phyloP scores from a whole-genome alignment of 2,329 filamentous ascomycete genomes.

The Aureobasidium sp. region DNA sequence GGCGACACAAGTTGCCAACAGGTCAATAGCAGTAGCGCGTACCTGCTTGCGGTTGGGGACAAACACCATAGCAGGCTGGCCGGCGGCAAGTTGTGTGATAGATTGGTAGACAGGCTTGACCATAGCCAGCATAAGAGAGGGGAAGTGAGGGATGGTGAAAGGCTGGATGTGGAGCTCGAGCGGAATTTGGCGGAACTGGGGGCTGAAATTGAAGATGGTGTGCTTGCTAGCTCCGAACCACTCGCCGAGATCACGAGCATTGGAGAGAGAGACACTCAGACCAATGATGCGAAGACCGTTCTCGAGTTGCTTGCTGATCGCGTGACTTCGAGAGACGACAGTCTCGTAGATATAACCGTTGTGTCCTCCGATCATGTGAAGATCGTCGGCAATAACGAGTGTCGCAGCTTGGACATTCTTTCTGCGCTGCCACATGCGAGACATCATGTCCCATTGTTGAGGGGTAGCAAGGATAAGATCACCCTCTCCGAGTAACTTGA shows the following conservation, averaged over 20 bases:
- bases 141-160: conserved; percentile 92
- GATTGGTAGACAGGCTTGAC: conserved; percentile 86
- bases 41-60: conserved; percentile 92
- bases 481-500: conserved; percentile 78
- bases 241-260: conserved; percentile 87
- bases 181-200: conserved; percentile 78
- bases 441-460: conserved; percentile 90
- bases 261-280: conserved; percentile 83
- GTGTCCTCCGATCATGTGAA: conserved; percentile 84
- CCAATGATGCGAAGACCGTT: conserved; percentile 79
- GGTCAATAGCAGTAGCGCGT: conserved; percentile 73
- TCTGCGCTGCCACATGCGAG: conserved; percentile 89
- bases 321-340: conserved; percentile 95
- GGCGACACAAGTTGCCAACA: conserved; percentile 77
- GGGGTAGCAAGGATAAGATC: conserved; percentile 91
- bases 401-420: conserved; percentile 90
- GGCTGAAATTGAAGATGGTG: conserved; percentile 97
- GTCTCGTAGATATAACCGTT: conserved; percentile 90
- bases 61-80: conserved; percentile 86
- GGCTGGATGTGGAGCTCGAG: conserved; percentile 92
- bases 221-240: conserved; percentile 98
- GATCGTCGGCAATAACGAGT: conserved; percentile 88
- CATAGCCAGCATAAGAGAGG: conserved; percentile 97
- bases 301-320: conserved; percentile 83
- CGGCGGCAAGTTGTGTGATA: conserved; percentile 71